Evolutionary conservation across 1,284 basidiomycete genomes (phyloP), one percentile per base, ranked within the genome.

Genomic region (Cryptococcus deneoformans): DNA sequence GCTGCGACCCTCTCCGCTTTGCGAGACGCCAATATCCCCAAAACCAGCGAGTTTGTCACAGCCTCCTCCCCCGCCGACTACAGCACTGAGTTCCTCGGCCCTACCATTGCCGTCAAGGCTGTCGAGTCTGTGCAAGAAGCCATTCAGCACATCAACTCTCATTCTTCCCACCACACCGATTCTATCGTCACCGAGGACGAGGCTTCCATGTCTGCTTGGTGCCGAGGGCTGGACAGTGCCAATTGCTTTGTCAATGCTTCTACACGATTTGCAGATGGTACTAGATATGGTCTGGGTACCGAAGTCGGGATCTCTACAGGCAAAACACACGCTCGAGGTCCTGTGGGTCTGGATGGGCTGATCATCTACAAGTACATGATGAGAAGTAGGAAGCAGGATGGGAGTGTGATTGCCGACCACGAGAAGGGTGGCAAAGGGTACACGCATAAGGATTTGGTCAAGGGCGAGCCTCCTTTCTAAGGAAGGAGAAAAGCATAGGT

Each of bases 241-340:
- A 93, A 94, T 52, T 91, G 91, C 7, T 99, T 90, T 69, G 85
- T 97, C 62, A 99, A 99, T 69, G 91, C 93, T 3, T 90, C 87
- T 63, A 96, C 96, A 7, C 84, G 96, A 48, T 99, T 99, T 71
- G 89, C 94, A 0, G 96, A 99, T 76, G 96, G 96, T 1, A 98
- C 95, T 78, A 80, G 96, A 56, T 99, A 93, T 76, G 96, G 96
- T 0, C 91, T 97, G 64, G 96, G 96, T 1, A 95, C 96, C 1
- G 96, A 99, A 78, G 95, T 99, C 1, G 96, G 96, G 8, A 97
- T 99, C 71, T 90, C 88, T 72, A 99, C 96, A 0, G 93, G 93
- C 2, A 87, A 91, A 68, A 97, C 96, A 54, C 96, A 99, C 71
- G 95, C 96, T 2, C 82, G 96, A 36, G 96, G 96, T 2, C 96